Evolutionary conservation across 371 early-diverging fungal species (phyloP).

Genomic region (Rhizopus microsporus): DNA sequence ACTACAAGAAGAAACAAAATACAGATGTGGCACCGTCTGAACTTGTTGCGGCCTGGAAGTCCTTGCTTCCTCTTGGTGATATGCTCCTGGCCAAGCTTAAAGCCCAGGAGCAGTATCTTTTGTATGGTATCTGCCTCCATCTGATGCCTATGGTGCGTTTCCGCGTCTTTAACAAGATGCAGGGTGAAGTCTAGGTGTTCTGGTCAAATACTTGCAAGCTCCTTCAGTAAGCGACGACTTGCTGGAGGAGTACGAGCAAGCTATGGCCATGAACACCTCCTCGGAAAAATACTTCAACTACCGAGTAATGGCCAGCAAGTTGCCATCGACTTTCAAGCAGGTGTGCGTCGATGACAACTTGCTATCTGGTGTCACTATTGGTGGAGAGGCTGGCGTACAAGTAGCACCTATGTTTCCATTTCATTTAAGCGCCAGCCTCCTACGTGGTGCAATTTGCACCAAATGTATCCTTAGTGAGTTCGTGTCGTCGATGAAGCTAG

Average conservation of each 20-base stretch:
- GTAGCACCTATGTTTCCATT: constrained; percentile 39
- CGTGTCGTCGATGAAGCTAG: constrained; percentile 19
- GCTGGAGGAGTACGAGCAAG: constrained; percentile 28
- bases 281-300: constrained; percentile 30
- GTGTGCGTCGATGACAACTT: constrained; percentile 35
- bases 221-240: constrained; percentile 4
- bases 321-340: constrained; percentile 28
- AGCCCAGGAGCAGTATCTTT: constrained; percentile 7
- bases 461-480: constrained; percentile 37
- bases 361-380: constrained; percentile 34
- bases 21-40: constrained; percentile 4
- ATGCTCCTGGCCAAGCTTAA: constrained; percentile 24
- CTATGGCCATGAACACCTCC: constrained; percentile 23
- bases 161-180: constrained; percentile 27
- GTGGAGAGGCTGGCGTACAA: constrained; percentile 41
- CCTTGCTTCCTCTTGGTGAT: constrained; percentile 32
- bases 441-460: constrained; percentile 44
- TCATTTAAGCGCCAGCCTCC: constrained; percentile 27
- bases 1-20: constrained; percentile 26
- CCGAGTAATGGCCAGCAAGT: constrained; percentile 18
- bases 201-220: not conserved
- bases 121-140: constrained; percentile 29
- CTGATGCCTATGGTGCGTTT: constrained; percentile 32
- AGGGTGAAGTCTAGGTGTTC: not conserved
- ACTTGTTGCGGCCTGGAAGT: constrained; percentile 27